phyloP scores from a whole-genome alignment of 2,329 filamentous ascomycete genomes.

The Berkeleyomyces basicola region DNA sequence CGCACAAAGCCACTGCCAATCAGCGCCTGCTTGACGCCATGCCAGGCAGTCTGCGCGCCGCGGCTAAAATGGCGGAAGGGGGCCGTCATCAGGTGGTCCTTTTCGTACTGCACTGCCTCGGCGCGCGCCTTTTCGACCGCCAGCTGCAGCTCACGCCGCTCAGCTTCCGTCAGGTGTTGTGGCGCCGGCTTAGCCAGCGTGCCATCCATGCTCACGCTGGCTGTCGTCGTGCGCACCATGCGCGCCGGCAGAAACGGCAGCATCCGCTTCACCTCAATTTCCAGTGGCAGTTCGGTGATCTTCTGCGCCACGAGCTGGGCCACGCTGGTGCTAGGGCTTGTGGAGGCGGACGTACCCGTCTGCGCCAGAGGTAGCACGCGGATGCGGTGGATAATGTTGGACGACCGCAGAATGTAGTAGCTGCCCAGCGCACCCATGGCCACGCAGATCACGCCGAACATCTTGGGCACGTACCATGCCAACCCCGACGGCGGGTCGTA shows the following conservation, averaged over 20 bases:
- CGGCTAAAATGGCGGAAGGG: constrained; percentile 36
- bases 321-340: constrained; percentile 11
- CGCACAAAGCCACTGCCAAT: constrained; percentile 40
- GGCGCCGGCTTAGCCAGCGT: constrained; percentile 24
- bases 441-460: constrained; percentile 41
- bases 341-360: constrained; percentile 13
- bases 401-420: constrained; percentile 40
- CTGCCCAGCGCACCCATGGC: constrained; percentile 43
- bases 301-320: constrained; percentile 14
- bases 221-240: constrained; percentile 23
- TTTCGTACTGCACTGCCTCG: constrained; percentile 32
- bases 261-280: constrained; percentile 34
- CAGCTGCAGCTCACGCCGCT: constrained; percentile 19
- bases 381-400: constrained; percentile 40
- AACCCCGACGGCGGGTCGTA: constrained; percentile 34
- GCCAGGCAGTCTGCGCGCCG: constrained; percentile 26
- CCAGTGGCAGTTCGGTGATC: constrained; percentile 28
- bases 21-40: constrained; percentile 32
- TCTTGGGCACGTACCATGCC: constrained; percentile 37
- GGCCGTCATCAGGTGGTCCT: constrained; percentile 38
- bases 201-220: constrained; percentile 22
- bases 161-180: constrained; percentile 23
- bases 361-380: constrained; percentile 30
- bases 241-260: constrained; percentile 32
- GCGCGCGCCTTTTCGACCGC: constrained; percentile 24